phyloP scores from a whole-genome alignment of 495 filamentous ascomycete species.

The Penicillium pancosmium region DNA sequence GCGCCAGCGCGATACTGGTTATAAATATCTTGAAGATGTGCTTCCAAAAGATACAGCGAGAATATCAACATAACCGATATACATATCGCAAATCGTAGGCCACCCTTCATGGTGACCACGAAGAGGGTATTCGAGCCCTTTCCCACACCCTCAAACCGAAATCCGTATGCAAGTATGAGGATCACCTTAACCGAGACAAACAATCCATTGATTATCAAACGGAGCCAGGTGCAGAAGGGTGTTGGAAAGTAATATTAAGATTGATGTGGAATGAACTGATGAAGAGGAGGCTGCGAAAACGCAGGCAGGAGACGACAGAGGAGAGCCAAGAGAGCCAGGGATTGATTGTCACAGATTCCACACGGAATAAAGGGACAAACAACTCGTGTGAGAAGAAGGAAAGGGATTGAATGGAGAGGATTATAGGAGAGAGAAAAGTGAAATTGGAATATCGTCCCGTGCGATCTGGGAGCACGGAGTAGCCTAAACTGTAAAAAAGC shows the following conservation, averaged over 20 bases:
- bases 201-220: not conserved
- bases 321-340: not conserved
- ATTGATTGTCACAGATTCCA: not conserved
- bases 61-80: constrained; percentile 33
- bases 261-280: not conserved
- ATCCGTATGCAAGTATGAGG: not conserved
- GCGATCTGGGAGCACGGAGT: constrained; percentile 12
- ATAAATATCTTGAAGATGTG: constrained; percentile 42
- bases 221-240: not conserved
- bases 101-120: constrained; percentile 41
- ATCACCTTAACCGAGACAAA: not conserved
- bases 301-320: too few species aligned
- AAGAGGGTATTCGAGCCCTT: constrained; percentile 5
- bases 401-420: not conserved
- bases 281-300: not conserved
- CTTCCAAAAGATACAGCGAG: constrained; percentile 40
- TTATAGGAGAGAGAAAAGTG: constrained; percentile 6
- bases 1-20: constrained; percentile 49
- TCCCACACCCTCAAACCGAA: not conserved
- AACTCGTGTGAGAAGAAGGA: not conserved
- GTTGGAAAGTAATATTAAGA: not conserved
- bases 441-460: constrained; percentile 6
- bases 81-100: constrained; percentile 39
- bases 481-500: constrained; percentile 9
- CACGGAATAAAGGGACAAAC: not conserved